These are phyloP conservation scores for Picocystis salinarum DNA, from an alignment of 139 green algal species.

Conservation along the genomic window DNA sequence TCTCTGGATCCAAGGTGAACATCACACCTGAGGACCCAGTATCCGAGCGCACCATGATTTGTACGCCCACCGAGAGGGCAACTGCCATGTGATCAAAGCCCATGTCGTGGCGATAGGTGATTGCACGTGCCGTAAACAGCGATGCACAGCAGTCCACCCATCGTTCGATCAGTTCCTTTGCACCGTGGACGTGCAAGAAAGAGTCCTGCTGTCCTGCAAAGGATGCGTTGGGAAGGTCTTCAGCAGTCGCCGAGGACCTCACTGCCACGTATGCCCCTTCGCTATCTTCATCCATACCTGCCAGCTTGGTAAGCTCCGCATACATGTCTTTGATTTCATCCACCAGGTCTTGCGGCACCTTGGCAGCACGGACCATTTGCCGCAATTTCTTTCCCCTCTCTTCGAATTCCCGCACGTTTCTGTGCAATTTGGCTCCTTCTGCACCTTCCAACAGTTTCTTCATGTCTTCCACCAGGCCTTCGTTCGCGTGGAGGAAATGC, in stretches of 20 bases:
- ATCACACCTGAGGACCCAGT: constrained; percentile 6
- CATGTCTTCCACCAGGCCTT: too few relatives aligned
- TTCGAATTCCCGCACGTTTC: neutral
- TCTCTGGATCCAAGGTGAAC: constrained; percentile 9
- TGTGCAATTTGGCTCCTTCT: too few relatives aligned
- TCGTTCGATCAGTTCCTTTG: neutral
- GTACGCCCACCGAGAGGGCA: constrained; percentile 4
- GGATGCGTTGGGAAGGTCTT: constrained; percentile 8
- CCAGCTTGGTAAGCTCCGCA: constrained; percentile 3
- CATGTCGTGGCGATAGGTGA: constrained; percentile 3
- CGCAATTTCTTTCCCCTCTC: neutral
- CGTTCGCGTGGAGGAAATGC: too few relatives aligned
- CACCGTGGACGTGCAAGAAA: constrained; percentile 7
- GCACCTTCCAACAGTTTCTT: too few relatives aligned
- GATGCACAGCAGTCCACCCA: neutral
- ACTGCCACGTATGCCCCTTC: constrained; percentile 6
- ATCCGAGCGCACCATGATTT: constrained; percentile 9
- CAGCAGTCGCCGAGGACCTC: constrained; percentile 7
- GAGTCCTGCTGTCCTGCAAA: constrained; percentile 13
- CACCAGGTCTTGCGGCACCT: constrained; percentile 3
- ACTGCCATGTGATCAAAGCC: constrained; percentile 4
- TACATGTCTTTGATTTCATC: constrained; percentile 1
- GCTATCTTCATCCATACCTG: too few relatives aligned
- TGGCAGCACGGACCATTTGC: constrained; percentile 1
- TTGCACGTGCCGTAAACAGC: constrained; percentile 8